Evolutionary conservation across 345 rosid species (phyloP), one percentile per base, ranked within the genome.

Genomic region (Salix brachista): DNA sequence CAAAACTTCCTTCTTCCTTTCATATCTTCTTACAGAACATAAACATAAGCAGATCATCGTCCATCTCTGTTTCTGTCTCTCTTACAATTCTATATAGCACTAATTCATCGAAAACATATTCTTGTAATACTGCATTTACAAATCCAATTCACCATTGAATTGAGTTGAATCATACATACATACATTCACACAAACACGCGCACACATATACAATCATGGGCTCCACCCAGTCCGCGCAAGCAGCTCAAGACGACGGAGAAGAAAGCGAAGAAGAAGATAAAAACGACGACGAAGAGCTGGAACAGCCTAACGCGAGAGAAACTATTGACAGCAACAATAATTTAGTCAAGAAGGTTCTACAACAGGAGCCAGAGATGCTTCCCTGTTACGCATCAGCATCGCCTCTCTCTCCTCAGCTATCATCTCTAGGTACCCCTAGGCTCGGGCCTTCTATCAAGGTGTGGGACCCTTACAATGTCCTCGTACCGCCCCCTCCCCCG

Each of bases 401-500:
- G 17, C 99, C 99, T 4, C 89, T 95, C 39, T 93, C 97, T 3
- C 97, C 99, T 4, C 99, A 95, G 87, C 85, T 89, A 25, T 95
- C 99, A 30, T 84, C 93, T 37, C 83, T 92, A 56, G 98, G 97
- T 11, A 94, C 98, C 42, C 97, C 97, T 7, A 85, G 97, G 67
- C 83, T 94, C 74, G 97, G 97, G 1, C 97, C 98, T 0, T 90
- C 97, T 0, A 94, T 93, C 83, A 93, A 91, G 77, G 97, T 95
- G 9, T 95, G 97, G 97, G 99, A 95, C 79, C 97, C 99, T 13
- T 95, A 93, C 83, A 93, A 95, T 72, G 99, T 95, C 73, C 88
- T 95, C 28, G 80, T 94, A 11, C 97, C 95, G 1, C 91, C 92
- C 18, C 92, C 92, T 9, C 90, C 89, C 3, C 87, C 34, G 5